phyloP scores from a whole-genome alignment of 1,284 basidiomycete species.

The Cutaneotrichosporon daszewskae region DNA sequence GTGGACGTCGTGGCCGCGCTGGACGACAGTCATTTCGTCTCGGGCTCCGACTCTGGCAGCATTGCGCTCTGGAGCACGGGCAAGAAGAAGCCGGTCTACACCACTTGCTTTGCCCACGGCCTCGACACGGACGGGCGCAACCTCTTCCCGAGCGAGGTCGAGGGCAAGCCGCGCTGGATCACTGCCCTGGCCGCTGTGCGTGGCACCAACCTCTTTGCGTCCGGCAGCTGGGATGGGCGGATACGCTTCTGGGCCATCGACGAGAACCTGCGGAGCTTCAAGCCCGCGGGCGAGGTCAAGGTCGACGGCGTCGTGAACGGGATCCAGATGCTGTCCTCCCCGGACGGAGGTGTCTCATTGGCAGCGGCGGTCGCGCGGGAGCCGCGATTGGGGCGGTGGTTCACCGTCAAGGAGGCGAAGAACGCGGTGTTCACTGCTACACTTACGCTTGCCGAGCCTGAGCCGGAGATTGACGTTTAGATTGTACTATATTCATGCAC shows the following conservation, averaged over 20 bases:
- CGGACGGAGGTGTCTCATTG: constrained; percentile 56
- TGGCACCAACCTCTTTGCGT: constrained; percentile 87
- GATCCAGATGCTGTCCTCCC: constrained; percentile 30
- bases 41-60: constrained; percentile 90
- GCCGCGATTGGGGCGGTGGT: constrained; percentile 82
- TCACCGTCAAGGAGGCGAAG: constrained; percentile 61
- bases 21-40: constrained; percentile 86
- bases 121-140: constrained; percentile 21
- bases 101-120: constrained; percentile 78
- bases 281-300: constrained; percentile 54
- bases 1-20: constrained; percentile 90
- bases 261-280: constrained; percentile 67
- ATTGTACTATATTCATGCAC: not conserved
- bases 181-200: constrained; percentile 73
- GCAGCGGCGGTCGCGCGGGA: constrained; percentile 81
- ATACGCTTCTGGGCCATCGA: constrained; percentile 88
- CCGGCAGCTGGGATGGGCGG: constrained; percentile 86
- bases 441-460: constrained; percentile 20
- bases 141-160: constrained; percentile 57
- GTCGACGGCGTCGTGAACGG: constrained; percentile 82
- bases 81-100: constrained; percentile 94
- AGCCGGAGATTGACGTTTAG: constrained; percentile 1
- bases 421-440: constrained; percentile 67
- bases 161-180: constrained; percentile 84
- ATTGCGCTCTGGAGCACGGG: constrained; percentile 87